phyloP scores from a whole-genome alignment of 2,329 filamentous ascomycete genomes.

The Colletotrichum trifolii region DNA sequence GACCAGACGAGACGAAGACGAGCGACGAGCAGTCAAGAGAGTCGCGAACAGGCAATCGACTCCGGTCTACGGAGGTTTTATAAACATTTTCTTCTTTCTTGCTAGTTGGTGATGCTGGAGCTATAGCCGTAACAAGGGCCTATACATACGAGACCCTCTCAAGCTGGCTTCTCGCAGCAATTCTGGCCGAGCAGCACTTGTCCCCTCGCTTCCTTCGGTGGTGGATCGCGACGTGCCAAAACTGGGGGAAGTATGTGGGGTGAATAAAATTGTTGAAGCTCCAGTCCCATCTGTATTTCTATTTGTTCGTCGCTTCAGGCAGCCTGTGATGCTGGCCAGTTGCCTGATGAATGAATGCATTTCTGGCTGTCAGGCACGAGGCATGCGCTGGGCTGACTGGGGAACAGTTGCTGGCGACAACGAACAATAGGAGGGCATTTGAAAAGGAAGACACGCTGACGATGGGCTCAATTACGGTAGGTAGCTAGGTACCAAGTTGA shows the following conservation, averaged over 20 bases:
- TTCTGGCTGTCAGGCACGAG: too few species aligned
- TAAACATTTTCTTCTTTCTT: constrained; percentile 3
- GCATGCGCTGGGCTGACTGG: not conserved
- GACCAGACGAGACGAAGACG: not conserved
- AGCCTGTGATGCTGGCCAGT: too few species aligned
- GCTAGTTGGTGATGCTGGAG: not conserved
- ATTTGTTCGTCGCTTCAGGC: too few species aligned
- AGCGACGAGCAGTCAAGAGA: not conserved
- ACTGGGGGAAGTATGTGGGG: constrained; percentile 35
- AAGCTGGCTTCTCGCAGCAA: constrained; percentile 27
- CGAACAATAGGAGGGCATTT: constrained; percentile 7
- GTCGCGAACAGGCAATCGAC: constrained; percentile 6
- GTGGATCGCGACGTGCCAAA: constrained; percentile 31
- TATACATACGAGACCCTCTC: not conserved
- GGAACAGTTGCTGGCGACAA: constrained; percentile 1
- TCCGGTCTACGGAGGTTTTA: constrained; percentile 18
- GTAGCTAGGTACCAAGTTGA: not conserved
- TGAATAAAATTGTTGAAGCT: constrained; percentile 23
- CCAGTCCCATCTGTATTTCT: not conserved
- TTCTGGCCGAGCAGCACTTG: constrained; percentile 35
- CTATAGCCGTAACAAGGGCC: too few species aligned
- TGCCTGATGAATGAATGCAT: too few species aligned
- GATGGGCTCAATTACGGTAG: not conserved
- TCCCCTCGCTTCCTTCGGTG: constrained; percentile 29
- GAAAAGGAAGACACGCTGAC: not conserved